Percentiles rank a stretch among this genome's conserved stretches.
Conservation (phyloP, 495 filamentous ascomycete genomes). For the Daldinia vernicosa region DNA sequence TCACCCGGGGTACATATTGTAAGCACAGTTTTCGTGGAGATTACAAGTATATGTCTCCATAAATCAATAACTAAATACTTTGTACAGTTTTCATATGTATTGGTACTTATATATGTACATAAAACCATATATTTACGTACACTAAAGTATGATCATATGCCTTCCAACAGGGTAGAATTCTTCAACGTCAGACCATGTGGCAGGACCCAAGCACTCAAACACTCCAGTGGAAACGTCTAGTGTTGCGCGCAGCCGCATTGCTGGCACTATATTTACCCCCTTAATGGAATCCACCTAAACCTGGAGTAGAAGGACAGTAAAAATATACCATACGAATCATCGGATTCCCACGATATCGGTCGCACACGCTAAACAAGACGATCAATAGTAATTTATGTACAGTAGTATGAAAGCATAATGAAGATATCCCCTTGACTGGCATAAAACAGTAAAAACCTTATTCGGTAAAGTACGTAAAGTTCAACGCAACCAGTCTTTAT, state of each 20-base stretch:
- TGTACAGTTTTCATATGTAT: neutral
- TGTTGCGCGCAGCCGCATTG: constrained; percentile 1
- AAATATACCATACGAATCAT: neutral
- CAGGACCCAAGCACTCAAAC: neutral
- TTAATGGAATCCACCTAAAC: neutral
- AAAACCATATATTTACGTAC: neutral
- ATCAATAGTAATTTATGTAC: neutral
- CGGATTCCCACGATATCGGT: neutral
- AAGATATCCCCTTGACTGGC: too few species aligned
- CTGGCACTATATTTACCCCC: neutral
- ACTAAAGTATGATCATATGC: neutral
- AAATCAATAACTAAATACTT: neutral
- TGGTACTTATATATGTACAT: neutral
- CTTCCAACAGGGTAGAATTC: neutral
- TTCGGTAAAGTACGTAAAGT: too few species aligned
- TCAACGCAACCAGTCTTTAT: too few species aligned
- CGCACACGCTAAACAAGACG: neutral
- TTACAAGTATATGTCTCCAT: neutral
- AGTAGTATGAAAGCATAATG: too few species aligned
- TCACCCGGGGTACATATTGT: neutral
- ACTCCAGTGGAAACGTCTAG: neutral
- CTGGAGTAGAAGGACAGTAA: neutral
- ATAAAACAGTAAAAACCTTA: too few species aligned
- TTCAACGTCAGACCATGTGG: neutral
- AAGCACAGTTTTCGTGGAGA: neutral